Evolutionary conservation across 1,284 basidiomycete species (phyloP).

Genomic region (Ganoderma meredithae): DNA sequence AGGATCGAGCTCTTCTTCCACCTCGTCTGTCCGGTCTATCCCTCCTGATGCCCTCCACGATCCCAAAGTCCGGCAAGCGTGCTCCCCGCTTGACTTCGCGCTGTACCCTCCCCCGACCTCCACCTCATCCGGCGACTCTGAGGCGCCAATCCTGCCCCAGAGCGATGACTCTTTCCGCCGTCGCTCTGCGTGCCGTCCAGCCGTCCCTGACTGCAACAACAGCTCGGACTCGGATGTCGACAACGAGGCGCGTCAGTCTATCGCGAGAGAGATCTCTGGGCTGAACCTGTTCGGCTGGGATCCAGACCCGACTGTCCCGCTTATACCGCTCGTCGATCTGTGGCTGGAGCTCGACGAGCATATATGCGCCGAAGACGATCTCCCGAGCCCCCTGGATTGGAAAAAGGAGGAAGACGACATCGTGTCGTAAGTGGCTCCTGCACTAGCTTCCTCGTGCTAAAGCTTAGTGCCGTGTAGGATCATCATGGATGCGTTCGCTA

Average conservation of each 20-base stretch:
- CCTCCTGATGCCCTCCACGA: not conserved
- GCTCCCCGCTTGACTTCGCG: not conserved
- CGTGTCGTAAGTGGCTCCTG: not conserved
- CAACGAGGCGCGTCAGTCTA: not conserved
- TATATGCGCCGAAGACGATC: slow-evolving; percentile 5
- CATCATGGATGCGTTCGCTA: not conserved
- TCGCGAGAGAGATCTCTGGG: not conserved
- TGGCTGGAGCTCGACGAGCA: slow-evolving; percentile 24
- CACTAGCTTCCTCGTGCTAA: not conserved
- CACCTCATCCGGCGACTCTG: not conserved
- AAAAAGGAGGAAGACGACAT: not conserved
- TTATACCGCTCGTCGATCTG: slow-evolving; percentile 24
- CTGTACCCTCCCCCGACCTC: not conserved
- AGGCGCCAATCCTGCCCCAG: not conserved
- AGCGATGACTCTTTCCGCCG: not conserved
- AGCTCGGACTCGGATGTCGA: not conserved
- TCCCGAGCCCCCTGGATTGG: slow-evolving; percentile 19
- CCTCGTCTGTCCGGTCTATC: not conserved
- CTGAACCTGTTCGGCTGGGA: slow-evolving; percentile 10
- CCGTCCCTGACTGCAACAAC: not conserved
- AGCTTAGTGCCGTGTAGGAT: not conserved
- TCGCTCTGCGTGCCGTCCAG: not conserved
- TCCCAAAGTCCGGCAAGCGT: not conserved
- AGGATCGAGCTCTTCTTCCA: not conserved
- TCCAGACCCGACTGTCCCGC: slow-evolving; percentile 4